Conservation (phyloP, 805 yeast genomes). For the Candida alai region DNA sequence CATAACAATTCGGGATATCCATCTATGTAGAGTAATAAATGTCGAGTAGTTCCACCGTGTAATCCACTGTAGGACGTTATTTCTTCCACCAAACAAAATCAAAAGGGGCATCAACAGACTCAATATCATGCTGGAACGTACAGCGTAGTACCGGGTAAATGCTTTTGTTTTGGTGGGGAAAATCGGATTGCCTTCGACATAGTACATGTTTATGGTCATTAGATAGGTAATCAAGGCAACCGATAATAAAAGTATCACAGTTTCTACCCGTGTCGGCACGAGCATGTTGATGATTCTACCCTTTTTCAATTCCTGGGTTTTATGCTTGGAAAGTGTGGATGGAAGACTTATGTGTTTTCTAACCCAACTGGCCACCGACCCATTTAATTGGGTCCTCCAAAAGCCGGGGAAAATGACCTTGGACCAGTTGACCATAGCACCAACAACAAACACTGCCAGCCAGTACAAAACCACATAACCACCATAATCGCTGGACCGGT, state of each 20-base stretch:
- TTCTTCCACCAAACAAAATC: constrained; percentile 34
- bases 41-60: constrained; percentile 36
- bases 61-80: constrained; percentile 34
- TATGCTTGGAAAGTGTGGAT: constrained; percentile 27
- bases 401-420: constrained; percentile 23
- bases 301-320: constrained; percentile 24
- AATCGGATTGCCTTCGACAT: constrained; percentile 31
- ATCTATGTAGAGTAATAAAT: constrained; percentile 25
- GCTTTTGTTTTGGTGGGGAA: constrained; percentile 30
- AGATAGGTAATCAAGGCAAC: constrained; percentile 26
- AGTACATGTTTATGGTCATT: constrained; percentile 19
- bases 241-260: constrained; percentile 30
- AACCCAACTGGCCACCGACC: constrained; percentile 26
- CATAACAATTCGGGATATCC: constrained; percentile 24
- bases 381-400: constrained; percentile 17
- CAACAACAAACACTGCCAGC: constrained; percentile 23
- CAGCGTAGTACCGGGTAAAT: constrained; percentile 38
- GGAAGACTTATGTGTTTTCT: constrained; percentile 37
- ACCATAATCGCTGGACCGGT: constrained; percentile 44
- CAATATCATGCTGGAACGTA: constrained; percentile 31
- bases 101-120: constrained; percentile 28
- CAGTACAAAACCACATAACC: constrained; percentile 28
- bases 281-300: constrained; percentile 23
- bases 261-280: constrained; percentile 40
- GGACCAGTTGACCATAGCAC: constrained; percentile 31